phyloP scores from a whole-genome alignment of 2,329 filamentous ascomycete species.

The Pestalotiopsis sp. region DNA sequence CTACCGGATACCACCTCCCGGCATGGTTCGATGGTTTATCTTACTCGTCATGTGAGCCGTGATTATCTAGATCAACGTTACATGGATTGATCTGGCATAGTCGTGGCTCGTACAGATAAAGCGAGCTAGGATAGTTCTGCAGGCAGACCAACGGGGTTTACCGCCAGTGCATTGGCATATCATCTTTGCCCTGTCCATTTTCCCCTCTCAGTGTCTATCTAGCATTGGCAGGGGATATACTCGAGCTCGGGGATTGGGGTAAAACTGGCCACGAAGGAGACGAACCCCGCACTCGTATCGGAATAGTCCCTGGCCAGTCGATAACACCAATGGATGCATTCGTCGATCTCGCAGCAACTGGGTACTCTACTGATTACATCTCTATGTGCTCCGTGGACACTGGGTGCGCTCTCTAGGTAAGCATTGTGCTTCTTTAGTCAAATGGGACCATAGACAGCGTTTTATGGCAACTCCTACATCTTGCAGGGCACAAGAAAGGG shows the following conservation, averaged over 20 bases:
- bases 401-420: background rate
- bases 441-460: no score
- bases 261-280: background rate
- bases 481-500: no score
- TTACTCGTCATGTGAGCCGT: background rate
- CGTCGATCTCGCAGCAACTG: background rate
- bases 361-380: background rate
- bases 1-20: background rate
- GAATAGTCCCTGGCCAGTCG: background rate
- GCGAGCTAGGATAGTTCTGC: background rate
- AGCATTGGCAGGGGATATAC: background rate
- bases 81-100: background rate
- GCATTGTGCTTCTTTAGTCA: no score
- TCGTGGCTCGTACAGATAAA: background rate
- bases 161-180: background rate
- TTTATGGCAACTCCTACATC: no score
- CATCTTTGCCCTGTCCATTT: background rate
- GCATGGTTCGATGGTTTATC: constrained; percentile 1
- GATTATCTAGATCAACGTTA: background rate
- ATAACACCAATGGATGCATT: background rate
- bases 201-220: background rate
- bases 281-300: background rate
- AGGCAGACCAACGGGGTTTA: background rate
- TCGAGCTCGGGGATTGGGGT: background rate
- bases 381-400: background rate